Evolutionary conservation across 345 rosid species (phyloP), one percentile per base, ranked within the genome.

Genomic region (Hypericum perforatum): DNA sequence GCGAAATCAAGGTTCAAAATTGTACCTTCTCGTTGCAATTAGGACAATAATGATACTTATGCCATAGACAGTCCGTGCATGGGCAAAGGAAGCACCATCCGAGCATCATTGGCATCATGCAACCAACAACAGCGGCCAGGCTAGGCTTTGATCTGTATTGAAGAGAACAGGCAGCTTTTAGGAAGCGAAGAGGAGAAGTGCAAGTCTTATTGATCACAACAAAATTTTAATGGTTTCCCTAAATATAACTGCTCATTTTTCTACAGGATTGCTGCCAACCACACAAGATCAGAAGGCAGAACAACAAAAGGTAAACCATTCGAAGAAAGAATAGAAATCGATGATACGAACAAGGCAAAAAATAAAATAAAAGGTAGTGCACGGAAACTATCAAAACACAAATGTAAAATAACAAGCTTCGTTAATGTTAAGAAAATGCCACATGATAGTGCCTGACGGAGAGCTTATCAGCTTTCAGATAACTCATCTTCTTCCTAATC

Each of bases 21-120:
- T 12, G n/a, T 37, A 78, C 97, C 82, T 85, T 80, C 56, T 78
- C 74, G 8, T 62, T 71, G 77, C 98, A 92, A 58, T 64, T 63
- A 9, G 94, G 97, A 70, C 98, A 92, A 58, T 83, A 70, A 65
- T 92, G 98, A 68, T 88, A 79, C 59, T 92, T 92, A 74, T 84
- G 91, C 98, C 97, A 88, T 57, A 92, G 98, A 69, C 97, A 88
- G 65, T 85, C 95, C 94, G 80, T 82, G 45, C 97, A 83, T 60
- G 97, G 97, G 68, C 85, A 82, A 29, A 92, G 94, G 61, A 88
- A 92, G 78, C 98, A 92, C 49, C 68, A 45, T 37, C 97, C 98
- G 51, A 92, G 95, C 83, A 80, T 76, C 63, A 88, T 62, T 0
- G 97, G 98, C 85, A 80, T 80, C 90, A 92, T 88, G 75, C 98